Base-by-base conservation (phyloP, 139 green algal species). In the Coelastrella sp. region DNA sequence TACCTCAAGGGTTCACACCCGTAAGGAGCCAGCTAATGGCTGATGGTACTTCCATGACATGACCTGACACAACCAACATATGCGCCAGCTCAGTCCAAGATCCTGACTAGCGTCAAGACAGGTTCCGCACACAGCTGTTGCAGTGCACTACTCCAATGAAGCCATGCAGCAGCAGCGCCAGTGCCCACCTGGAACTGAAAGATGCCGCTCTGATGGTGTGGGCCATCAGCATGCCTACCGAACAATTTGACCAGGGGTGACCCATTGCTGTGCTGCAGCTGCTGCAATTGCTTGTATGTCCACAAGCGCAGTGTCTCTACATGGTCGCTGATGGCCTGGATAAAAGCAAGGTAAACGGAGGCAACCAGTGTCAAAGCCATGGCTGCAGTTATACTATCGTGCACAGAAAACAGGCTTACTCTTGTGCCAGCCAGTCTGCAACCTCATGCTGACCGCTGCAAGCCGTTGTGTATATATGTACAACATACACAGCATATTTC, bases 131-230 rank as follows among this genome's bases (percentile, higher is more conserved):
- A 19, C 61, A 71, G 61, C 61, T 19, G 61, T 13, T 71, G 61
- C 61, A 71, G 61, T 71, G 61, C 61, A 19, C 11, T 71, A 19
- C 11, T 71, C 16, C 56, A 74, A 58, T 19, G 19, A 7, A 80
- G 5, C 5, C 8, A 61, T 59, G 19, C 22, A 57, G 8, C 68
- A 76, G 68, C 68, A 76, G 68, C 68, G 8, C 13, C 68, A 76
- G 68, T 76, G 17, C 68, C 20, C 59, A 77, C 81, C 85, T 90
- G 85, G 85, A 90, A 91, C 77, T 91, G 87, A 60, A 91, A 91
- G 20, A 91, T 91, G 47, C n/a, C 87, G 20, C 77, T 23, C 61
- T 91, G 87, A 17, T 60, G n/a, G 0, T 65, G 3, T 0, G 19
- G 47, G 5, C 87, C 78, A 20, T 81, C 61, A 17, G 11, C 77